Conservation (phyloP, 441 rosid species). For the Jatropha multifida region DNA sequence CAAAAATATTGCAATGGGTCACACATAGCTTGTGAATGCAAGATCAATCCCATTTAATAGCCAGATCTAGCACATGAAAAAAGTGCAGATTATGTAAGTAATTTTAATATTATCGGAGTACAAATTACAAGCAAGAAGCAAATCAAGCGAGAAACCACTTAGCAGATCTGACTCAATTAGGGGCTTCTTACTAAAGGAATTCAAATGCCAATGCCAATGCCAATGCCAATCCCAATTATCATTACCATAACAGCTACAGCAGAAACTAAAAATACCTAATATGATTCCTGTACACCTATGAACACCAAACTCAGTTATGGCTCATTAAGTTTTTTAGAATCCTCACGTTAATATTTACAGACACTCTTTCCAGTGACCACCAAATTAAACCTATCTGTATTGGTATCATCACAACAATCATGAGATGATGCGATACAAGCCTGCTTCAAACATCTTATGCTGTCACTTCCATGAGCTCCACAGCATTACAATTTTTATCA, state of each 20-base stretch:
- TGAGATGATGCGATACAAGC: constrained; percentile 20
- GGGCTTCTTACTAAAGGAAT: constrained; percentile 22
- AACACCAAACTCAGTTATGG: constrained; percentile 36
- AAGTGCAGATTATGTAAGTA: background rate
- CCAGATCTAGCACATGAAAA: background rate
- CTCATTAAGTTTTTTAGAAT: constrained; percentile 25
- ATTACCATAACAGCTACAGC: constrained; percentile 25
- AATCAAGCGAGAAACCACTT: background rate
- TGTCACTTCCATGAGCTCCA: constrained; percentile 44
- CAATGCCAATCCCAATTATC: constrained; percentile 23
- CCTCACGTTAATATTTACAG: constrained; percentile 47
- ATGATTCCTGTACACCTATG: constrained; percentile 41
- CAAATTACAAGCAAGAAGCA: constrained; percentile 25
- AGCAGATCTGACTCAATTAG: constrained; percentile 13
- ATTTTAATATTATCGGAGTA: constrained; percentile 18
- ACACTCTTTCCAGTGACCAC: constrained; percentile 17
- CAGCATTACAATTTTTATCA: constrained; percentile 35
- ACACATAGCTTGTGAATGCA: background rate
- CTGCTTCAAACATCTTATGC: constrained; percentile 35
- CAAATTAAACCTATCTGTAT: constrained; percentile 19
- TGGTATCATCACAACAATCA: constrained; percentile 29
- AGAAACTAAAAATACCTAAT: constrained; percentile 37
- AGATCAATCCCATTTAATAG: background rate
- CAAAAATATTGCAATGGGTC: too few relatives aligned
- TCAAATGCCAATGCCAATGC: constrained; percentile 19